Evolutionary conservation across 1,284 basidiomycete species (phyloP).

Genomic region (Flammula alnicola): DNA sequence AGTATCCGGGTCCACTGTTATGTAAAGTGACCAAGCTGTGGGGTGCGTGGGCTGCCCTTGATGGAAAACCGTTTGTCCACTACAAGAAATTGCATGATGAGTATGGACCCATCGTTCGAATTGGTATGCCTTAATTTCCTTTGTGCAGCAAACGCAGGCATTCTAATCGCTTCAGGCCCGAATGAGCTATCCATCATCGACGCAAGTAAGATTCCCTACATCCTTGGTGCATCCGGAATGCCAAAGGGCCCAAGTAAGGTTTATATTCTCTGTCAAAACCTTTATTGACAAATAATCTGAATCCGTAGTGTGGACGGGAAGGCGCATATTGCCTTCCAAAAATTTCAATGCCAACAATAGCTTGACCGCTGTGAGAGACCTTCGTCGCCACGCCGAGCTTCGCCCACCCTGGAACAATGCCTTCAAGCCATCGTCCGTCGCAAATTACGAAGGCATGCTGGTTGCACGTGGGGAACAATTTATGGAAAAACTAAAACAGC

Average conservation of each 20-base stretch:
- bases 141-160: not conserved
- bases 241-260: slow-evolving; percentile 43
- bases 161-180: slow-evolving; percentile 37
- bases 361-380: slow-evolving; percentile 1
- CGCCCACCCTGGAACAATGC: slow-evolving; percentile 11
- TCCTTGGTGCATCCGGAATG: slow-evolving; percentile 39
- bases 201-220: slow-evolving; percentile 29
- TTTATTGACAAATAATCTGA: not conserved
- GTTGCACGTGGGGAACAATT: not conserved
- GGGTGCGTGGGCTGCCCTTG: slow-evolving; percentile 28
- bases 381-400: slow-evolving; percentile 1
- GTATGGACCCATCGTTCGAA: slow-evolving; percentile 45
- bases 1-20: slow-evolving; percentile 44
- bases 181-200: slow-evolving; percentile 43
- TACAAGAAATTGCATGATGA: slow-evolving; percentile 36
- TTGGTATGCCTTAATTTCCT: slow-evolving; percentile 31
- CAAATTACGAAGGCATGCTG: slow-evolving; percentile 3
- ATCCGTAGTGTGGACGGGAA: too few relatives aligned
- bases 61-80: slow-evolving; percentile 37
- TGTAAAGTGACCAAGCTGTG: slow-evolving; percentile 40
- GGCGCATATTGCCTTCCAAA: not conserved
- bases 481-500: not conserved
- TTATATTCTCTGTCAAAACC: not conserved
- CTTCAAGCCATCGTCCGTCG: slow-evolving; percentile 1
- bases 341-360: not conserved